Percentiles rank a stretch among this genome's conserved stretches.
Conservation (phyloP, 1,284 basidiomycete genomes). For the Ustilago sp. region DNA sequence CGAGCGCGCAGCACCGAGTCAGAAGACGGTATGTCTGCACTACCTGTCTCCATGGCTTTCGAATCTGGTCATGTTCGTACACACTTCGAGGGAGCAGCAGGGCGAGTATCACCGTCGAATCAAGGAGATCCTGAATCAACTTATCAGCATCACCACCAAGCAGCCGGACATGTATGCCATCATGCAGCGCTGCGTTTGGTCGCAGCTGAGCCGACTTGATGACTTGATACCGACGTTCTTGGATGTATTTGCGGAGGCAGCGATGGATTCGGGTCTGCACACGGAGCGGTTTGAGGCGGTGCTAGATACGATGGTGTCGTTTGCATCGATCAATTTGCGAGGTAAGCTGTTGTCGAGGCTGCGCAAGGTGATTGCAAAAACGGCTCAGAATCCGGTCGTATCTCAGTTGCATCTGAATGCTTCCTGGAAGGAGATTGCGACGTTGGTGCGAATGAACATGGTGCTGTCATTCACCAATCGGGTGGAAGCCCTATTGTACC, state of each 20-base stretch:
- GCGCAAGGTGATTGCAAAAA: constrained; percentile 63
- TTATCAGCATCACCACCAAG: constrained; percentile 66
- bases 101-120: constrained; percentile 62
- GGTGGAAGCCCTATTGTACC: constrained; percentile 60
- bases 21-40: constrained; percentile 62
- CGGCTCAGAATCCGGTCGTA: constrained; percentile 58
- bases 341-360: constrained; percentile 64
- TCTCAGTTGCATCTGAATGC: constrained; percentile 59
- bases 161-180: constrained; percentile 65
- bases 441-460: constrained; percentile 66
- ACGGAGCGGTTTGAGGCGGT: constrained; percentile 65
- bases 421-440: constrained; percentile 67
- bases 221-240: constrained; percentile 63
- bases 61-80: constrained; percentile 63
- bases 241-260: constrained; percentile 64
- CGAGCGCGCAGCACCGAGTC: constrained; percentile 56
- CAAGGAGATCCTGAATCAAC: constrained; percentile 63
- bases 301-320: constrained; percentile 66
- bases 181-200: constrained; percentile 66
- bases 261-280: constrained; percentile 65
- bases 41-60: constrained; percentile 66
- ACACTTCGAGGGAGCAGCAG: constrained; percentile 62
- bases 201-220: constrained; percentile 64
- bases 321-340: constrained; percentile 63
- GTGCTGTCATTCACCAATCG: constrained; percentile 64